phyloP scores from a whole-genome alignment of 1,284 basidiomycete species.

The Cryptococcus neoformans region DNA sequence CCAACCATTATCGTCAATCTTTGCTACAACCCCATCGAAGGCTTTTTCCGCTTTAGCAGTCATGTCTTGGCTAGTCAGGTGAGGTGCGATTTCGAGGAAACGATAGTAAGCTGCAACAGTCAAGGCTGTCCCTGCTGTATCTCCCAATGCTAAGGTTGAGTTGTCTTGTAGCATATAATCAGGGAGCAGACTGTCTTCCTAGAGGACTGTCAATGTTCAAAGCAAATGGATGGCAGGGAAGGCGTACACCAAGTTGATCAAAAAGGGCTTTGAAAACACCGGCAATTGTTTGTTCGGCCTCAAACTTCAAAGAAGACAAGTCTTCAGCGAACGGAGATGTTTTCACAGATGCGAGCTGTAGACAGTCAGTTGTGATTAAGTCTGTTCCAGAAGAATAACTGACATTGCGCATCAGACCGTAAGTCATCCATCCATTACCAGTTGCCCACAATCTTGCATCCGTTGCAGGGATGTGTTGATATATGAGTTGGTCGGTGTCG shows the following conservation, averaged over 20 bases:
- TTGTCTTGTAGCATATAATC: conserved; percentile 29
- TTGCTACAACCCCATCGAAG: conserved; percentile 27
- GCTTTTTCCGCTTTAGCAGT: conserved; percentile 18
- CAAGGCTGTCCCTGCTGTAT: conserved; percentile 31
- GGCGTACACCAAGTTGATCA: conserved; percentile 44
- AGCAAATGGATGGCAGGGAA: not conserved
- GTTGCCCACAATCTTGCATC: conserved; percentile 60
- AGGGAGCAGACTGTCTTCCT: conserved; percentile 24
- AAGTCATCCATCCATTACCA: conserved; percentile 42
- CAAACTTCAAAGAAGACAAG: conserved; percentile 45
- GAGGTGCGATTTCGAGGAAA: conserved; percentile 16
- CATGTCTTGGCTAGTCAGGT: conserved; percentile 4
- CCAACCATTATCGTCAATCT: conserved; percentile 23
- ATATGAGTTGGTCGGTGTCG: conserved; percentile 46
- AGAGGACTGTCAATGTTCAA: not conserved
- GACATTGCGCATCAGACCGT: conserved; percentile 24
- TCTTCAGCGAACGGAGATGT: conserved; percentile 5
- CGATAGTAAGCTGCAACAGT: conserved; percentile 39
- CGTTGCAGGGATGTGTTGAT: conserved; percentile 54
- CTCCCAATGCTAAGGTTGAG: conserved; percentile 13
- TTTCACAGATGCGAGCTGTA: conserved; percentile 17
- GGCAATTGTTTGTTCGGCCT: conserved; percentile 53
- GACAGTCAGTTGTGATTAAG: not conserved
- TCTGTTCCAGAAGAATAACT: not conserved
- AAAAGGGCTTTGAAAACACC: conserved; percentile 50